Base-by-base conservation (phyloP, 2,329 filamentous ascomycete species). In the Lecanicillium sp. region DNA sequence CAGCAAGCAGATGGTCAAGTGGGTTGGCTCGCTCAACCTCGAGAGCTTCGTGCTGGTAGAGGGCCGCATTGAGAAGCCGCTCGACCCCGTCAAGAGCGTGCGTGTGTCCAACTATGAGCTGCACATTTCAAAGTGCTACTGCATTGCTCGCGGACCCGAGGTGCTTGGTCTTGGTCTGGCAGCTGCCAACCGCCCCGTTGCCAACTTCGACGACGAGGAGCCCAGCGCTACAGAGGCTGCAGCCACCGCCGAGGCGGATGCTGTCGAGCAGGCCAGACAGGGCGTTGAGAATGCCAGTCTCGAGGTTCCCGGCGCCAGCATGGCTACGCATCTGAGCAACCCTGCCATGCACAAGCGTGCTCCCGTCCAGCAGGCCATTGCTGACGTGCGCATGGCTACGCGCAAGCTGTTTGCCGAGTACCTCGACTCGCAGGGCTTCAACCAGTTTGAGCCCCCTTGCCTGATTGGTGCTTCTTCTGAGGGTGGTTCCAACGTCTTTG, bases 1-100 rank as follows among this genome's bases (percentile, higher is more conserved):
- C 28, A 84, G 78, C 45, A 82, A 80, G 58, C 87, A 85, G 63
- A 96, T 96, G 90, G 85, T 95, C 57, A 96, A 96, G 67, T 96
- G 85, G 78, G 79, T 83, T 35, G 78, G 76, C 34, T 73, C 68
- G 31, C 65, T 95, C 49, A 83, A 78, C 54, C 71, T 82, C 33
- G 90, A 95, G 70, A 87, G 83, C 50, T 88, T 84, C 51, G 80
- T 95, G 18, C 68, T 80, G 29, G 80, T 95, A 43, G 85, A 94
- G 54, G 92, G 83, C 48, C 67, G 73, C 22, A 81, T 96, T 38
- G 76, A 88, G 70, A 83, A 83, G 65, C 85, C 89, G 0, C 73
- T 83, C 16, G 87, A 94, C 55, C 84, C 86, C 3, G 84, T 96
- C 59, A 92, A 94, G 66, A 92, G 85, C 55, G 85, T 85, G 42